phyloP scores from a whole-genome alignment of 139 green algal genomes.

The Chlorella sp. region DNA sequence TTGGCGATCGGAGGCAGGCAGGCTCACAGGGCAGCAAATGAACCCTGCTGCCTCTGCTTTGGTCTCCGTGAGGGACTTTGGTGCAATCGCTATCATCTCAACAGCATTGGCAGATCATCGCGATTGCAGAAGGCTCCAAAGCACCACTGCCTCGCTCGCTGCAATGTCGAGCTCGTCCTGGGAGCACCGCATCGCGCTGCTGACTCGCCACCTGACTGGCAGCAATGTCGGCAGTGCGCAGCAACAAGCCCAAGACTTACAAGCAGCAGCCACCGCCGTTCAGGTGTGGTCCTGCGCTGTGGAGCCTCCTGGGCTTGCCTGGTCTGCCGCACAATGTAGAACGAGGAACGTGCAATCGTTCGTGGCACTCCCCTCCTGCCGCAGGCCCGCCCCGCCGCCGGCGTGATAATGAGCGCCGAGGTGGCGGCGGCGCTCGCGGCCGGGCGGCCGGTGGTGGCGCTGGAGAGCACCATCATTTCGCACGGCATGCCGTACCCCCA shows the following conservation, averaged over 20 bases:
- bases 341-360: too few species aligned
- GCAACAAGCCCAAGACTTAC: not conserved
- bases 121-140: too few species aligned
- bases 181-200: not conserved
- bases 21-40: too few species aligned
- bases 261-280: not conserved
- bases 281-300: too few species aligned
- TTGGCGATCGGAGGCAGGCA: too few species aligned
- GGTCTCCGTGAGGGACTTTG: not conserved
- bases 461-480: slow-evolving; percentile 97
- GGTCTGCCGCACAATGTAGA: too few species aligned
- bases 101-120: not conserved
- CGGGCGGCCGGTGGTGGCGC: slow-evolving; percentile 82
- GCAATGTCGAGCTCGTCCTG: not conserved
- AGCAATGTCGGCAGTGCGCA: not conserved
- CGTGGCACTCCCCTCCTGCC: not conserved
- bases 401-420: slow-evolving; percentile 50
- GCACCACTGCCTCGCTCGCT: not conserved
- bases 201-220: not conserved
- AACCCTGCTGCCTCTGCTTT: too few species aligned
- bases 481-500: slow-evolving; percentile 98
- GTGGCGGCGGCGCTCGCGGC: slow-evolving; percentile 74
- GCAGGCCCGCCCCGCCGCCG: not conserved
- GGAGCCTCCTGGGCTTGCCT: too few species aligned
- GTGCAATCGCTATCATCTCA: too few species aligned